These are phyloP conservation scores for Puccinia hordei DNA, from an alignment of 1,284 basidiomycete species.

Conservation along the genomic window DNA sequence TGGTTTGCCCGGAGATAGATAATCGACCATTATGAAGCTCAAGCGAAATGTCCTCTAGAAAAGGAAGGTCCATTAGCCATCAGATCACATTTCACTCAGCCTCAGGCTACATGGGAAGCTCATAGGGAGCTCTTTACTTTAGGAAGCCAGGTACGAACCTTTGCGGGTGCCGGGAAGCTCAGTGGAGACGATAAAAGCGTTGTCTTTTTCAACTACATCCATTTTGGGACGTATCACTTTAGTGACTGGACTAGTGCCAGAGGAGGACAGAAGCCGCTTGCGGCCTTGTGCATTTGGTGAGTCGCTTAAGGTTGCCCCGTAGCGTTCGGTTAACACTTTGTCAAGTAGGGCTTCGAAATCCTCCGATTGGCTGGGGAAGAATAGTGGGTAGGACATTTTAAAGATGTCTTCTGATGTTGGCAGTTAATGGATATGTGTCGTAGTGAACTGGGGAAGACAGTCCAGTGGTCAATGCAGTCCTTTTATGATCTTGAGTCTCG, in stretches of 20 bases:
- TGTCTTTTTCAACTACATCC: constrained; percentile 45
- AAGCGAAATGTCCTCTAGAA: constrained; percentile 47
- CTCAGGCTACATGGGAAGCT: not conserved
- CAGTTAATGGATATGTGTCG: too few species aligned
- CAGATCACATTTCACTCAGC: not conserved
- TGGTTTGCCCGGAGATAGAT: constrained; percentile 28
- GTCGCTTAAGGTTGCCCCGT: constrained; percentile 24
- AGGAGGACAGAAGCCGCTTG: not conserved
- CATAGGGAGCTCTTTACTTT: too few species aligned
- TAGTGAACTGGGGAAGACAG: too few species aligned
- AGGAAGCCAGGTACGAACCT: too few species aligned
- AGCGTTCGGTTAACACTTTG: constrained; percentile 41
- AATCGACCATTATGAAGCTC: constrained; percentile 45
- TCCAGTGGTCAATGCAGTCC: too few species aligned
- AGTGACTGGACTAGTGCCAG: constrained; percentile 20
- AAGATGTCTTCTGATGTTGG: too few species aligned
- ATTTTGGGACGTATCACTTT: constrained; percentile 35
- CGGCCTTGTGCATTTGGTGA: not conserved
- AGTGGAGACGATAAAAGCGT: constrained; percentile 32
- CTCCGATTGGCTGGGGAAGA: constrained; percentile 42
- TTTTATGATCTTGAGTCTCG: too few species aligned
- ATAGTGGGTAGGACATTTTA: constrained; percentile 40
- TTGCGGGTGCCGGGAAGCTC: constrained; percentile 44
- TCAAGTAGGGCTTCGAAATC: constrained; percentile 47
- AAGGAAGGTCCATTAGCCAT: not conserved